Evolutionary conservation across 257 asterid species (phyloP).

Genomic region (Solanum gandarillasii): DNA sequence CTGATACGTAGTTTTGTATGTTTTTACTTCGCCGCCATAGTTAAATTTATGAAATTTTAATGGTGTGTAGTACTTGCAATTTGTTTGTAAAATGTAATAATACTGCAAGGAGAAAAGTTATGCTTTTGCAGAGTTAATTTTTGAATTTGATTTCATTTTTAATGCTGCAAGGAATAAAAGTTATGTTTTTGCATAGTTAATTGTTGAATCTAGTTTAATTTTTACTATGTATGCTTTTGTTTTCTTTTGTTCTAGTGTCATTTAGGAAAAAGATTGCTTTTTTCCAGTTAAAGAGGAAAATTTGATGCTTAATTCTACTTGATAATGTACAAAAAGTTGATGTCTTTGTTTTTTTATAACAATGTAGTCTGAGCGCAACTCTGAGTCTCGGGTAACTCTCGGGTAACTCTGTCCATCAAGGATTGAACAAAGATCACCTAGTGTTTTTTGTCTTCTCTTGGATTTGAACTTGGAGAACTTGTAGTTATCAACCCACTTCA

Average conservation of each 20-base stretch:
- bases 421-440: neutral
- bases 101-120: neutral
- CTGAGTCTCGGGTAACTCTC: neutral
- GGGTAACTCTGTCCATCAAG: neutral
- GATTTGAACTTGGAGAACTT: neutral
- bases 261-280: neutral
- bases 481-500: neutral
- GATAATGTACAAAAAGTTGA: neutral
- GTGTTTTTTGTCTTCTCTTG: neutral
- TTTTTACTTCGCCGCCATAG: neutral
- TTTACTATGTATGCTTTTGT: neutral
- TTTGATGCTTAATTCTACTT: neutral
- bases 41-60: neutral
- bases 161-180: neutral
- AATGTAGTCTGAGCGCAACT: neutral
- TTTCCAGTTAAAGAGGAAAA: neutral
- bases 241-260: neutral
- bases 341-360: neutral
- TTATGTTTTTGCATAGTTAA: neutral
- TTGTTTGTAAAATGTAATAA: neutral
- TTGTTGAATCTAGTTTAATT: neutral
- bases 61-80: neutral
- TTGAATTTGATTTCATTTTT: neutral
- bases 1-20: neutral
- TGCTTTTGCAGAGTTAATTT: neutral